phyloP scores from a whole-genome alignment of 2,329 filamentous ascomycete genomes.

The Lasiodiplodia theobromae region DNA sequence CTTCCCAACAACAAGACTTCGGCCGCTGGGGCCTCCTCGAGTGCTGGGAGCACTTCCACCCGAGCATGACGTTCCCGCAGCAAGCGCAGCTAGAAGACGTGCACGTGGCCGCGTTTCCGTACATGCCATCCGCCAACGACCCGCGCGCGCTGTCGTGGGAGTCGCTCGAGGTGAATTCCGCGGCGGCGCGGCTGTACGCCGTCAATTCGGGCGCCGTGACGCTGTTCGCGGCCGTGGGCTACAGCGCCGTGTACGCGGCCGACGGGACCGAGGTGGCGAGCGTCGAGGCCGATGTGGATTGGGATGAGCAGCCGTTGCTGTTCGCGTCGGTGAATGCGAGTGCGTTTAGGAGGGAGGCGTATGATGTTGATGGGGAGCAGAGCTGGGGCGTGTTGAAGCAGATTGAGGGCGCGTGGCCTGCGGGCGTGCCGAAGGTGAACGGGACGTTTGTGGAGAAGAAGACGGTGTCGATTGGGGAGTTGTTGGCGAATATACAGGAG shows the following conservation, averaged over 20 bases:
- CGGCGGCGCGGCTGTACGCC: neutral
- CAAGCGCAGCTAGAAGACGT: conserved; percentile 4
- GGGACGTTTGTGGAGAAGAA: neutral
- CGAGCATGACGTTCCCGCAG: conserved; percentile 2
- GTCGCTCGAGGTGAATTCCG: neutral
- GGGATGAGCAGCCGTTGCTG: neutral
- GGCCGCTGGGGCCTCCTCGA: conserved; percentile 40
- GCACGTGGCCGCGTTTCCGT: neutral
- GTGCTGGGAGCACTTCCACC: conserved; percentile 42
- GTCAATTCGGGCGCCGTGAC: neutral
- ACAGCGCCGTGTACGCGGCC: neutral
- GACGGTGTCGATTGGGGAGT: neutral
- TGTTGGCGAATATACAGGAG: neutral
- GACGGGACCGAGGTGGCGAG: neutral
- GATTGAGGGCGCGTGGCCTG: neutral
- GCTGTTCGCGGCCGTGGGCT: neutral
- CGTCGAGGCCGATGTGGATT: neutral
- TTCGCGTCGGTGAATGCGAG: neutral
- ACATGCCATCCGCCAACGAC: neutral
- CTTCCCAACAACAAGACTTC: conserved; percentile 32
- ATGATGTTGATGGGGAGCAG: neutral
- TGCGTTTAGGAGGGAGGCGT: neutral
- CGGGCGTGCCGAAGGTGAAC: neutral
- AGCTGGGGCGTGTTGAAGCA: neutral
- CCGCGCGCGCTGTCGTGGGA: neutral